Base-by-base conservation (phyloP, 2,329 filamentous ascomycete species). In the Ceratocystis destructans region DNA sequence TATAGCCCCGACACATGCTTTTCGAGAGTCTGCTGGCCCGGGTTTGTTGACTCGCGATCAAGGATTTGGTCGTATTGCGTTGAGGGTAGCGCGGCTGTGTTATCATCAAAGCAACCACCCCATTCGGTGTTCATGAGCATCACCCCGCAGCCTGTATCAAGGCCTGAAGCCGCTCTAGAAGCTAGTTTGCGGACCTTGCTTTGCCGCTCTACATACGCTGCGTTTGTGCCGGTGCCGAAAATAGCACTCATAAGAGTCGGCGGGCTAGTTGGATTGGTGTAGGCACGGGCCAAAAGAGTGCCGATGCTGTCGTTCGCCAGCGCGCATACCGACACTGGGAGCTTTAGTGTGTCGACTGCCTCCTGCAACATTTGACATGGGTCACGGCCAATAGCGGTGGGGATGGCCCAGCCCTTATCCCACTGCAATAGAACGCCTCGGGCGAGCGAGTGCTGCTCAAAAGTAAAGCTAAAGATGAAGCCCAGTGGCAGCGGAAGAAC, bases 101-200 rank as follows among this genome's bases (percentile, higher is more conserved):
- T 78, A 74, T 88, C 89, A 75, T 91, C 88, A 71, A 91, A 91
- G 37, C 59, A 62, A 68, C 85, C 88, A 68, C 88, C 88, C 88
- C 88, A 92, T 76, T 92, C 88, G 1, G 87, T 87, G 74, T 91
- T 92, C 72, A 92, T 80, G 68, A 91, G 85, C 87, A 91, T 90
- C 70, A 88, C 80, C 25, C 86, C 85, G 0, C 86, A 86, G 1
- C 78, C 81, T 62, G 76, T 78, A 72, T 87, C 84, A 68, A 82
- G 85, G 3, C 79, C 73, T 25, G 73, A 77, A 65, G 76, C 74
- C 64, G 78, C 72, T 22, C 25, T 45, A 20, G 10, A n/a, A 10
- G 44, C 37, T 8, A 20, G 37, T 3, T 44, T 48, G 31, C 67
- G 66, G 3, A 74, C 74, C 75, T 90, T 90, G 53, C 78, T 84